Evolutionary conservation across 2,329 filamentous ascomycete species (phyloP).

Genomic region (Sporothrix mexicana): DNA sequence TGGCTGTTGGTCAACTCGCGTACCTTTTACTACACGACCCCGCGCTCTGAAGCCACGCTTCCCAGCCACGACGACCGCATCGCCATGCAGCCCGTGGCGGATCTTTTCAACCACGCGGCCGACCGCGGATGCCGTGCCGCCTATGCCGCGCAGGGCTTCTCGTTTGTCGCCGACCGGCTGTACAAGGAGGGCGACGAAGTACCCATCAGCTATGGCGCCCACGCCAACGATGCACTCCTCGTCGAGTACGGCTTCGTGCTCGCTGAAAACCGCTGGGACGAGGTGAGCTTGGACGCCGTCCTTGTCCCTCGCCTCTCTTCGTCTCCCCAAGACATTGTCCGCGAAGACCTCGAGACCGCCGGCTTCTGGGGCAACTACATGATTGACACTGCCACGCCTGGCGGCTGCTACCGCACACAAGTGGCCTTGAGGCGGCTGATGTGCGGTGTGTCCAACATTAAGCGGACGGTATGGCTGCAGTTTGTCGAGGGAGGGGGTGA

Average conservation of each 20-base stretch:
- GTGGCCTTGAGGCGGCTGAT: conserved; percentile 39
- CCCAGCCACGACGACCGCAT: conserved; percentile 62
- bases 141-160: conserved; percentile 59
- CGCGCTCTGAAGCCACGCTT: conserved; percentile 51
- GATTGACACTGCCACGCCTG: conserved; percentile 39
- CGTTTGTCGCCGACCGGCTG: conserved; percentile 56
- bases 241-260: conserved; percentile 66
- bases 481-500: conserved; percentile 34
- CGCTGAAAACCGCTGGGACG: conserved; percentile 54
- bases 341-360: conserved; percentile 36
- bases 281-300: conserved; percentile 53
- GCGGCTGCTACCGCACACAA: conserved; percentile 40
- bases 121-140: conserved; percentile 58
- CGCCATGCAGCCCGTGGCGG: conserved; percentile 72
- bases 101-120: conserved; percentile 67
- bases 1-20: conserved; percentile 67
- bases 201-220: conserved; percentile 70
- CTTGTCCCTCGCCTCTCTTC: conserved; percentile 45
- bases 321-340: conserved; percentile 7
- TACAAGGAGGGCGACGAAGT: conserved; percentile 68
- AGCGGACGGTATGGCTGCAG: conserved; percentile 34
- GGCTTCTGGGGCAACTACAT: conserved; percentile 40
- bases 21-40: conserved; percentile 63
- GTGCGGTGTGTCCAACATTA: conserved; percentile 23
- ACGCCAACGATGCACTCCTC: conserved; percentile 75